These are phyloP conservation scores for Stagonosporopsis chrysanthemi DNA, from an alignment of 2,329 filamentous ascomycete genomes.

Conservation along the genomic window DNA sequence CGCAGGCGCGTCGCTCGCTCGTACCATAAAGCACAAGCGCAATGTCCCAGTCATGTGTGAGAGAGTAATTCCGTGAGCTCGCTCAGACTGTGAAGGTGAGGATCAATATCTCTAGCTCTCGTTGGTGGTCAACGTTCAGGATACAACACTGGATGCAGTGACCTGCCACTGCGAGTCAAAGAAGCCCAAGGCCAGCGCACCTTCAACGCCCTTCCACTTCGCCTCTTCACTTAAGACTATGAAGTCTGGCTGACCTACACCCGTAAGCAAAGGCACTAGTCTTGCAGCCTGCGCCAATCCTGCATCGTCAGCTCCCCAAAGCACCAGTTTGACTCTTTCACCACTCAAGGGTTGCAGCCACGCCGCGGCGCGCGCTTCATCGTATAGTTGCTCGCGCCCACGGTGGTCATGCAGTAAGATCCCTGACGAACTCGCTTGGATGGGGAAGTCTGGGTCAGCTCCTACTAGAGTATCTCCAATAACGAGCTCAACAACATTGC, in stretches of 20 bases:
- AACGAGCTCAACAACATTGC: conserved; percentile 57
- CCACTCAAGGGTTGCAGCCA: conserved; percentile 59
- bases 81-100: conserved; percentile 7
- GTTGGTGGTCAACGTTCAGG: neutral
- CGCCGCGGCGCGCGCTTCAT: conserved; percentile 56
- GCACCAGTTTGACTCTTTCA: conserved; percentile 61
- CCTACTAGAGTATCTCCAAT: conserved; percentile 37
- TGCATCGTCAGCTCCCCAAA: conserved; percentile 62
- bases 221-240: conserved; percentile 57
- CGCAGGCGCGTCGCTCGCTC: neutral
- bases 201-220: conserved; percentile 61
- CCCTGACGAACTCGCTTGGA: conserved; percentile 32
- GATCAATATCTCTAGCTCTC: neutral
- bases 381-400: conserved; percentile 28
- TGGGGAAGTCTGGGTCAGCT: conserved; percentile 37
- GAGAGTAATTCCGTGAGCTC: neutral
- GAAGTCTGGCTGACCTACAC: conserved; percentile 66
- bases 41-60: neutral
- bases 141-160: conserved; percentile 55
- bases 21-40: neutral
- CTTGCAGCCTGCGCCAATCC: conserved; percentile 60
- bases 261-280: conserved; percentile 63
- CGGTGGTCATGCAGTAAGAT: conserved; percentile 33
- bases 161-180: conserved; percentile 63
- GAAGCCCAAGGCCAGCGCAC: conserved; percentile 62